Conservation (phyloP, 2,329 filamentous ascomycete species). For the Akanthomyces dipterigenus region DNA sequence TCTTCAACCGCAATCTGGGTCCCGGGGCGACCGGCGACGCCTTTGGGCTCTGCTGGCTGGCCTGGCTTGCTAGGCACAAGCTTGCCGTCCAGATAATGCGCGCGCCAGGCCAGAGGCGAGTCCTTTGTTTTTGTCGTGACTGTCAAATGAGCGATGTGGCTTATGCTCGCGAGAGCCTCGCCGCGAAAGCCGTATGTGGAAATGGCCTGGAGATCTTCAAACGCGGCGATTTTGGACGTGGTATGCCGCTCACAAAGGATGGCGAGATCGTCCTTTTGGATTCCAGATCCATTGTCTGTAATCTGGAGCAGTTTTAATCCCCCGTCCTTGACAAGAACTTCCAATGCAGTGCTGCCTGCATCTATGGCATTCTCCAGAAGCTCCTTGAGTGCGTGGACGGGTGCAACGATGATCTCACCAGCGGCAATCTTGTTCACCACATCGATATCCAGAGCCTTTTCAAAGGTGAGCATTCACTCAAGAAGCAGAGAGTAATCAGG, state of each 20-base stretch:
- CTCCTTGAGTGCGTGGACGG: slow-evolving; percentile 92
- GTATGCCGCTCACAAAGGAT: slow-evolving; percentile 96
- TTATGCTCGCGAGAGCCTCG: slow-evolving; percentile 94
- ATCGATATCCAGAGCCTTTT: slow-evolving; percentile 75
- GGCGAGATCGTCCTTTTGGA: slow-evolving; percentile 86
- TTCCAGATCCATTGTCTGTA: slow-evolving; percentile 93
- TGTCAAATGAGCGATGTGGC: slow-evolving; percentile 91
- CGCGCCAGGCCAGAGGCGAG: slow-evolving; percentile 83
- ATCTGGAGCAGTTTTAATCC: slow-evolving; percentile 94
- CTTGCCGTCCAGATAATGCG: slow-evolving; percentile 77
- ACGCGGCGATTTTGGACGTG: slow-evolving; percentile 88
- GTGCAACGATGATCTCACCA: slow-evolving; percentile 95
- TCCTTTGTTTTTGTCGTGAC: slow-evolving; percentile 91
- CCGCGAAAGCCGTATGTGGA: slow-evolving; percentile 97
- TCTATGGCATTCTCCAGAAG: slow-evolving; percentile 96
- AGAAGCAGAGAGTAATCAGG: not conserved
- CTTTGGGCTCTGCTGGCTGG: slow-evolving; percentile 77
- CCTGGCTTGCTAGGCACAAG: slow-evolving; percentile 80
- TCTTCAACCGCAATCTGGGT: slow-evolving; percentile 97
- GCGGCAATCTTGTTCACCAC: slow-evolving; percentile 99
- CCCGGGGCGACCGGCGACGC: slow-evolving; percentile 77
- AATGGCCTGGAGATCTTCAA: slow-evolving; percentile 86
- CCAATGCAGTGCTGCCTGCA: slow-evolving; percentile 86
- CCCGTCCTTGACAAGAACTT: slow-evolving; percentile 89
- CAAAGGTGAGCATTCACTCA: not conserved